Percentiles rank a stretch among this genome's conserved stretches.
These are phyloP conservation scores for Corylus americana DNA, from an alignment of 306 rosid genomes.

Conservation along the genomic window DNA sequence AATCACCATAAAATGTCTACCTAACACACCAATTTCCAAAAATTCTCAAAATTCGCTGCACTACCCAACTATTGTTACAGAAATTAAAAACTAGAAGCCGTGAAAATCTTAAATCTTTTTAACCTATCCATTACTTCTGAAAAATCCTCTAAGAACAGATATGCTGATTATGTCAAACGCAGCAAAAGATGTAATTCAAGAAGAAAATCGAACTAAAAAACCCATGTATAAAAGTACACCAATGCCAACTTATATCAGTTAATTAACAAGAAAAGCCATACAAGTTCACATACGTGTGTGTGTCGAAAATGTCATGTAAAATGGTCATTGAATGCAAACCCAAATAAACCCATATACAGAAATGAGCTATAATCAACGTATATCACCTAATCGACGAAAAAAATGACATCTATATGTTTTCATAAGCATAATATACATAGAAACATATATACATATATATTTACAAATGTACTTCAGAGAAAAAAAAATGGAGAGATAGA, in stretches of 20 bases:
- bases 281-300: not conserved
- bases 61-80: not conserved
- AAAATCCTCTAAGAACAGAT: conserved; percentile 15
- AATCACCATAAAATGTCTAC: conserved; percentile 21
- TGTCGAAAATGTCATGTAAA: not conserved
- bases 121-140: conserved; percentile 4
- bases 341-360: conserved; percentile 12
- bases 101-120: not conserved
- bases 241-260: not conserved
- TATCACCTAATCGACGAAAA: not conserved
- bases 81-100: not conserved
- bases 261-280: not conserved
- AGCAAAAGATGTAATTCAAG: not conserved
- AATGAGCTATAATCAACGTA: not conserved
- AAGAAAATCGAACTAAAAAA: not conserved
- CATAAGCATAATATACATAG: not conserved
- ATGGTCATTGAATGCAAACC: conserved; percentile 5
- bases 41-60: not conserved
- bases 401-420: not conserved
- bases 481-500: conserved; percentile 32
- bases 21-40: not conserved
- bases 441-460: not conserved
- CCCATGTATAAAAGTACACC: not conserved
- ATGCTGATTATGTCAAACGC: not conserved
- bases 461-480: not conserved